Evolutionary conservation across 306 rosid species (phyloP).

Genomic region (Glycine tomentella): DNA sequence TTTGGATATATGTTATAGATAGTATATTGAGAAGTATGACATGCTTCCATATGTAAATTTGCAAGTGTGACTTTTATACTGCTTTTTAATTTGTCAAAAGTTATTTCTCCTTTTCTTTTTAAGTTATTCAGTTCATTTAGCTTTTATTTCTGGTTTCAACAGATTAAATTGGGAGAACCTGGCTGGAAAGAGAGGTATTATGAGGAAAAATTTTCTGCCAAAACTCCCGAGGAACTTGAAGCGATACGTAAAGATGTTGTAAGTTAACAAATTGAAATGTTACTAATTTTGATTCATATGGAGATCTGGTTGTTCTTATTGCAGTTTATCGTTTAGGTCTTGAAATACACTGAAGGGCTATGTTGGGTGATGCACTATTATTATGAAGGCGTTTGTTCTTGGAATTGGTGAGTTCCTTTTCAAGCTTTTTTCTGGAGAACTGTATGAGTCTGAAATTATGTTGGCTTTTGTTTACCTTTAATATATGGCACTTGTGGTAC

Average conservation of each 20-base stretch:
- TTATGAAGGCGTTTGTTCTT: slow-evolving; percentile 98
- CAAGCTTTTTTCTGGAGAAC: background rate
- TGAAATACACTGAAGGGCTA: slow-evolving; percentile 93
- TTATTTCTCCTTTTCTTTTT: slow-evolving; percentile 5
- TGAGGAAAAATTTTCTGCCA: slow-evolving; percentile 80
- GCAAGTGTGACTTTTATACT: background rate
- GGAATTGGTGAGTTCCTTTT: slow-evolving; percentile 84
- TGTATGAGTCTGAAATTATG: slow-evolving; percentile 23
- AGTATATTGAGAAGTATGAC: slow-evolving; percentile 3
- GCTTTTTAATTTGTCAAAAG: background rate
- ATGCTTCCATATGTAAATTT: background rate
- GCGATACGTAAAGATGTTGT: slow-evolving; percentile 87
- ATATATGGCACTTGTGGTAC: background rate
- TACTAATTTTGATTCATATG: slow-evolving; percentile 39
- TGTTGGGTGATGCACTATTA: slow-evolving; percentile 99
- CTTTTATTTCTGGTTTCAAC: slow-evolving; percentile 34
- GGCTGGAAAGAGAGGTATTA: slow-evolving; percentile 99
- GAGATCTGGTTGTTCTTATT: slow-evolving; percentile 42
- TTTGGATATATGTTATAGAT: slow-evolving; percentile 11
- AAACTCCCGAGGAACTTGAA: slow-evolving; percentile 90
- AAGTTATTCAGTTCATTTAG: background rate
- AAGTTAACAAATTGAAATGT: slow-evolving; percentile 53
- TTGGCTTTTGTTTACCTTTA: slow-evolving; percentile 20
- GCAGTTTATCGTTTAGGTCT: slow-evolving; percentile 62
- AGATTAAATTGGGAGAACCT: slow-evolving; percentile 88